These are phyloP conservation scores for Escallonia rubra DNA, from an alignment of 129 eudicot genomes.

Conservation along the genomic window DNA sequence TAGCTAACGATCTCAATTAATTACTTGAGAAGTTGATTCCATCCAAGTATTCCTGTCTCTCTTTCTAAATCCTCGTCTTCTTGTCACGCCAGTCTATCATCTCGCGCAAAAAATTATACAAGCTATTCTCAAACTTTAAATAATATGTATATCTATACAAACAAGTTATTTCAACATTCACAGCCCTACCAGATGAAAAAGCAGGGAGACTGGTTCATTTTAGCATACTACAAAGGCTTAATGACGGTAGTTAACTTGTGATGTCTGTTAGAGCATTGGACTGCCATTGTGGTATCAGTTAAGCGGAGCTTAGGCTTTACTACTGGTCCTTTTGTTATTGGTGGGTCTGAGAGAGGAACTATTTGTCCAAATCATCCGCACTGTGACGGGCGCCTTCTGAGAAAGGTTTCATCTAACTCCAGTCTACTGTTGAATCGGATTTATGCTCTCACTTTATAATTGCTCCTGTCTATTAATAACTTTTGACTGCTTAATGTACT, in stretches of 20 bases:
- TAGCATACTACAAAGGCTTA: constrained; percentile 75
- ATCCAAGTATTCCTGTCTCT: too few relatives aligned
- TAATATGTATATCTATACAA: too few relatives aligned
- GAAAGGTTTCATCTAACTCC: constrained; percentile 89
- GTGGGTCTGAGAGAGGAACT: constrained; percentile 89
- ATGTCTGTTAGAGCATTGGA: not conserved
- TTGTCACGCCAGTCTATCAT: too few relatives aligned
- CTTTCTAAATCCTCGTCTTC: too few relatives aligned
- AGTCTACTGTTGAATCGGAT: too few relatives aligned
- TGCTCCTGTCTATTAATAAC: too few relatives aligned
- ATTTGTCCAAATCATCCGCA: constrained; percentile 89
- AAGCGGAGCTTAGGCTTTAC: not conserved
- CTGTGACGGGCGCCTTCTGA: constrained; percentile 76
- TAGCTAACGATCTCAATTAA: too few relatives aligned
- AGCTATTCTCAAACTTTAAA: too few relatives aligned
- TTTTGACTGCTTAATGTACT: constrained; percentile 2
- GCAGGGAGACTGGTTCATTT: constrained; percentile 75
- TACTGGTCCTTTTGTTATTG: constrained; percentile 26
- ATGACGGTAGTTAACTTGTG: constrained; percentile 63
- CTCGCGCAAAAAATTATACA: too few relatives aligned
- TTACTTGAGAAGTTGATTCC: too few relatives aligned
- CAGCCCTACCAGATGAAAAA: constrained; percentile 69
- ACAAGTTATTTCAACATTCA: too few relatives aligned
- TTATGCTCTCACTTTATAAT: too few relatives aligned
- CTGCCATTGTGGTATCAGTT: not conserved